A percentile compares a stretch with the other conserved stretches of the same genome.
These are phyloP conservation scores for Penicillium paxilli DNA, from an alignment of 495 filamentous ascomycete species.

Conservation along the genomic window DNA sequence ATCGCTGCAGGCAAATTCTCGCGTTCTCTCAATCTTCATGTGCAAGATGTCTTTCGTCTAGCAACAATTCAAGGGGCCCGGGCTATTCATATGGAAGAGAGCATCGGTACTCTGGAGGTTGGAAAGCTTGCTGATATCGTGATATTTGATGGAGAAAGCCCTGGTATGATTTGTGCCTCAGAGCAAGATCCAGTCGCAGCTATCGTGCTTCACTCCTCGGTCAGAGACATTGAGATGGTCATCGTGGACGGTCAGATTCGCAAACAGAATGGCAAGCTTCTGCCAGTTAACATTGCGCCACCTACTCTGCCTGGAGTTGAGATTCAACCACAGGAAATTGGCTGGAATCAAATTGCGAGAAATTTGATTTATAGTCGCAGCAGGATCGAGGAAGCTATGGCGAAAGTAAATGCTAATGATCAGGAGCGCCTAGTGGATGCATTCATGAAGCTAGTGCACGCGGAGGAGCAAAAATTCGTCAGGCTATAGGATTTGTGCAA, in stretches of 20 bases:
- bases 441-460: constrained; percentile 16
- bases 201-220: constrained; percentile 42
- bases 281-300: constrained; percentile 22
- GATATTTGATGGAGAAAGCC: constrained; percentile 41
- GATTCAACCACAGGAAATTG: constrained; percentile 18
- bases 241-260: constrained; percentile 46
- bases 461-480: constrained; percentile 7
- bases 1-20: constrained; percentile 26
- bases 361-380: constrained; percentile 24
- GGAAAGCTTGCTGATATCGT: constrained; percentile 50
- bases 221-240: constrained; percentile 48
- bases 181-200: constrained; percentile 46
- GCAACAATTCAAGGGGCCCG: constrained; percentile 49
- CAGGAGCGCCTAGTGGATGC: constrained; percentile 7
- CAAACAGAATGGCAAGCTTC: constrained; percentile 33
- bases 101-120: constrained; percentile 44
- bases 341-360: constrained; percentile 25
- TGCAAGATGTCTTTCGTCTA: constrained; percentile 49
- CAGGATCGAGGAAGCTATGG: constrained; percentile 11
- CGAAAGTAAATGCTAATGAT: constrained; percentile 20
- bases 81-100: constrained; percentile 40
- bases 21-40: constrained; percentile 29
- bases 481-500: constrained; percentile 11
- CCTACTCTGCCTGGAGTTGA: constrained; percentile 10
- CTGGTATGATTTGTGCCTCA: constrained; percentile 42